Evolutionary conservation across 2,329 filamentous ascomycete species (phyloP).

Genomic region (Sordariomycetes sp.): DNA sequence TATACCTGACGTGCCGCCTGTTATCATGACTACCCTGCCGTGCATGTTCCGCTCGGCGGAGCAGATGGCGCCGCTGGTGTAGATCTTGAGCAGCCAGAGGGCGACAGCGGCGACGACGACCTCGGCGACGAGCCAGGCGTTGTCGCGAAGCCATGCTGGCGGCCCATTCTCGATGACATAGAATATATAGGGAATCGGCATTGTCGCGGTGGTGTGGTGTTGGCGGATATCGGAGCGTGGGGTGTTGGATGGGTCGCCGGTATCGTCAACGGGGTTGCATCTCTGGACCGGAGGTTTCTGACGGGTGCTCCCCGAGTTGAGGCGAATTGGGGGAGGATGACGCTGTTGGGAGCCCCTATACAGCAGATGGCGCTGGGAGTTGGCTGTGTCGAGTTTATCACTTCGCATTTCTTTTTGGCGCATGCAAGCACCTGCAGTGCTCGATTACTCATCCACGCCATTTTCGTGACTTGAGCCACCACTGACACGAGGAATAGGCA

Average conservation of each 20-base stretch:
- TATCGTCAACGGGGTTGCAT: not conserved
- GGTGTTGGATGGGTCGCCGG: not conserved
- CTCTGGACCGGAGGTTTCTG: not conserved
- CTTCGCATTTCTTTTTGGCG: no score
- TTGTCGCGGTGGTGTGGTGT: slow-evolving; percentile 19
- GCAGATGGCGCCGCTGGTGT: slow-evolving; percentile 64
- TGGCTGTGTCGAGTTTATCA: no score
- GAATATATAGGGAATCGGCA: slow-evolving; percentile 39
- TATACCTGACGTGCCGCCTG: slow-evolving; percentile 87
- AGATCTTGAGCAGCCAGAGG: slow-evolving; percentile 49
- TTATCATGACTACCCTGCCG: slow-evolving; percentile 86
- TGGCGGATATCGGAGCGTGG: not conserved
- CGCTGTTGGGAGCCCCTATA: no score
- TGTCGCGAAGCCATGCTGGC: slow-evolving; percentile 31
- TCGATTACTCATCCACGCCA: no score
- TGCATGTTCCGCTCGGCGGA: slow-evolving; percentile 73
- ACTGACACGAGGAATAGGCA: no score
- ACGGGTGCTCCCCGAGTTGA: no score
- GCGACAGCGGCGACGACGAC: slow-evolving; percentile 19
- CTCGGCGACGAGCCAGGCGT: slow-evolving; percentile 28
- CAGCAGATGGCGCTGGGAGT: no score
- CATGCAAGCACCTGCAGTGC: no score
- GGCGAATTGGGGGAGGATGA: no score
- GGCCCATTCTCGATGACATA: slow-evolving; percentile 31
- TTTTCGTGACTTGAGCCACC: no score